phyloP scores from a whole-genome alignment of 176 grass and related monocot genomes.

The Zoysia pacifica region DNA sequence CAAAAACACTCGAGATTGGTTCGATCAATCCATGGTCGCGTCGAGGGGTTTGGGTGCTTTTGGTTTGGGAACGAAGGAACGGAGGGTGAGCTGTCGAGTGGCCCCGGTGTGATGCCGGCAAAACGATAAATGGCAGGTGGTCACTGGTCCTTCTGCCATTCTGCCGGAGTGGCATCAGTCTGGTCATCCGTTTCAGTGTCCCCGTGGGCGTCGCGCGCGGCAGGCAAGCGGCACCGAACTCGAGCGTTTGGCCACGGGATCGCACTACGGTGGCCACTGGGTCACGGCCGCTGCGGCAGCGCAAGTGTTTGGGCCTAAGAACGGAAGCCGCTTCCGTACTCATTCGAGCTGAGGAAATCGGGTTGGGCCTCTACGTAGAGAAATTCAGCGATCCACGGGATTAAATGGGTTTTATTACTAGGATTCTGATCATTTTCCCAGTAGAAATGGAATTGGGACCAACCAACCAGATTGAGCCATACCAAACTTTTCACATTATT shows the following conservation, averaged over 20 bases:
- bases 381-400: background rate
- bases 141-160: no score
- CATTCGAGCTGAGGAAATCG: no score
- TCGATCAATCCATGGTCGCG: constrained; percentile 55
- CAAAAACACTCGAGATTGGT: constrained; percentile 75
- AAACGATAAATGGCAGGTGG: background rate
- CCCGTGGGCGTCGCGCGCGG: background rate
- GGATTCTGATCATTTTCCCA: no score
- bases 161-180: background rate
- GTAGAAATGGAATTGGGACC: no score
- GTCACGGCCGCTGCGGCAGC: background rate
- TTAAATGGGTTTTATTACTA: no score
- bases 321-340: no score
- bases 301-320: background rate
- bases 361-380: no score
- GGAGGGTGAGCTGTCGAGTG: no score
- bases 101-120: background rate
- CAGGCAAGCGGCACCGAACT: background rate
- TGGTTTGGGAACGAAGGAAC: no score
- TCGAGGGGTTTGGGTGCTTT: no score
- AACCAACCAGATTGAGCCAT: no score
- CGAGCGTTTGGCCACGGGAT: no score
- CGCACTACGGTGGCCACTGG: background rate
- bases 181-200: background rate
- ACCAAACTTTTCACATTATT: constrained; percentile 12